Conservation (phyloP, 1,284 basidiomycete species). For the Sutorius eximius region DNA sequence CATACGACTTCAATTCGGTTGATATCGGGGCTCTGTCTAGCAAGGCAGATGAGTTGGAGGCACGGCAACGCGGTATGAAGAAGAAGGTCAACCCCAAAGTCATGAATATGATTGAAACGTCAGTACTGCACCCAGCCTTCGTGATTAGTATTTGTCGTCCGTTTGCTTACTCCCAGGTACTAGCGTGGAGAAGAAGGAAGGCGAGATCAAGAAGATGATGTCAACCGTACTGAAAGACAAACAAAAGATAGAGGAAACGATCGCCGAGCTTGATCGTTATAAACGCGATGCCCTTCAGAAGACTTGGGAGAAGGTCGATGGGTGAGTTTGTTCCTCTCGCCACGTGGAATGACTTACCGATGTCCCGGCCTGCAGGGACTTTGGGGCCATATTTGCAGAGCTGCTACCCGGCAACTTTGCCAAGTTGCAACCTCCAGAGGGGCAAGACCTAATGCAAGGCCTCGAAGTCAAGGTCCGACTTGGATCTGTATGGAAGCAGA, state of each 20-base stretch:
- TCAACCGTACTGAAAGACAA: slow-evolving; percentile 91
- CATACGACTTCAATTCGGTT: slow-evolving; percentile 81
- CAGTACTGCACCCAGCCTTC: slow-evolving; percentile 24
- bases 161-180: background rate
- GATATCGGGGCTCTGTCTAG: slow-evolving; percentile 67
- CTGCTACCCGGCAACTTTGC: slow-evolving; percentile 96
- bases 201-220: slow-evolving; percentile 85
- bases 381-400: slow-evolving; percentile 96
- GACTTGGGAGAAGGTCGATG: slow-evolving; percentile 96
- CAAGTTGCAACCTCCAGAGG: slow-evolving; percentile 92
- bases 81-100: slow-evolving; percentile 97
- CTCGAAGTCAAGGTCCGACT: slow-evolving; percentile 97
- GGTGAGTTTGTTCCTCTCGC: slow-evolving; percentile 48
- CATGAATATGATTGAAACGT: slow-evolving; percentile 96
- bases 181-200: slow-evolving; percentile 95
- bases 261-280: slow-evolving; percentile 90
- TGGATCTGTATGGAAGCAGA: slow-evolving; percentile 96
- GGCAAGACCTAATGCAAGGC: slow-evolving; percentile 90
- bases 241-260: slow-evolving; percentile 93
- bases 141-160: background rate
- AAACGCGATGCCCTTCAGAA: slow-evolving; percentile 92
- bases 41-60: slow-evolving; percentile 77
- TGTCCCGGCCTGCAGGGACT: slow-evolving; percentile 62
- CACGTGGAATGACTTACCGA: background rate
- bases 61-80: slow-evolving; percentile 84